Base-by-base conservation (phyloP, 257 asterid genomes). In the Leonotis leonurus region DNA sequence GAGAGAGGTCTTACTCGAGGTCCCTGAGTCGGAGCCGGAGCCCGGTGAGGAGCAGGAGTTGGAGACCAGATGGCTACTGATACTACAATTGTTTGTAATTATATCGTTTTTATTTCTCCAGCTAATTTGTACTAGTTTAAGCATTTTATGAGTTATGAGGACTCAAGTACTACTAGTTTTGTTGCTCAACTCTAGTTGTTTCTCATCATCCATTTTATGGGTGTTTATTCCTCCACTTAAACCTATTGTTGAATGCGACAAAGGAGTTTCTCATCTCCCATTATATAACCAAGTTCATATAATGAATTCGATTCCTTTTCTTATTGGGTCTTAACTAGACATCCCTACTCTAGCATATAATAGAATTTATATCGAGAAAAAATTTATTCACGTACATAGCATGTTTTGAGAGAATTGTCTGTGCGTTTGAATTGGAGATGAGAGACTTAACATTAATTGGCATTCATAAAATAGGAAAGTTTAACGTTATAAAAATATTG, bases 1-100 rank as follows among this genome's bases (percentile, higher is more conserved):
- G 87, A 64, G 75, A 46, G 45, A 74, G 83, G 60, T 80, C 85
- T 3, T 70, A 71, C 73, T 75, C 85, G 1, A 53, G 81, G 60
- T 75, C 84, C 18, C 82, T 82, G 60, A 79, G 77, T 45, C 6
- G 60, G 54, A 69, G 69, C 62, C 48, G 64, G 11, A 43, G 49
- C 16, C 49, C 49, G 22, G 41, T 35, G 36, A n/a, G 46, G 20
- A 39, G 45, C 21, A 14, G 22, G 22, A 41, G 48, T 3, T 14
- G 60, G 54, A 71, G 67, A 56, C 48, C 67, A 20, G 69, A 8
- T 2, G 32, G 45, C 21, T 62, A 76, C 58, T 71, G 46, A 66
- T 24, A 14, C 24, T 44, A 32, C 8, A 33, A 14, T 44, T 2
- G 13, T 17, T 17, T 44, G 25, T 44, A 40, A n/a, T 40, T 40